These are phyloP conservation scores for Phytophthora idaei DNA, from an alignment of 352 stramenopile genomes.

Conservation along the genomic window DNA sequence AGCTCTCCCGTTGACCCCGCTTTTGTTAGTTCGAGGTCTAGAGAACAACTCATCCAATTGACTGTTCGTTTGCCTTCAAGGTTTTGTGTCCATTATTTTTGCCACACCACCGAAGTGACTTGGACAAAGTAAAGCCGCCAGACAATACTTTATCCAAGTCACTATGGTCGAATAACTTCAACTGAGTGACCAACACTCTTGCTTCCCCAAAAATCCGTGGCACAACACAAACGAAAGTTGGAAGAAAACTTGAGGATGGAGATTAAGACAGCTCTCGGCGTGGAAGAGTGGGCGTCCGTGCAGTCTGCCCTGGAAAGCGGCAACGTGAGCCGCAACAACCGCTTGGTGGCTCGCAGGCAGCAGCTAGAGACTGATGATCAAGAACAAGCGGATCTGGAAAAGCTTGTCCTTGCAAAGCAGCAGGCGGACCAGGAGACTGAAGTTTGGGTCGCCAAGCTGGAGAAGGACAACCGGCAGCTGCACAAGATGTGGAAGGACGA, in stretches of 20 bases:
- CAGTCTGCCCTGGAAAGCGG: slow-evolving; percentile 3
- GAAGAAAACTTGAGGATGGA: too few species aligned
- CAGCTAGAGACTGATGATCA: background rate
- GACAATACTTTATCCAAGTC: slow-evolving; percentile 2
- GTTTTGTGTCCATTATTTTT: background rate
- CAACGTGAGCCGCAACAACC: background rate
- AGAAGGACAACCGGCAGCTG: slow-evolving; percentile 6
- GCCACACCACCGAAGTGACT: background rate
- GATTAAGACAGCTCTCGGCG: background rate
- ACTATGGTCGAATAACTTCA: slow-evolving; percentile 9
- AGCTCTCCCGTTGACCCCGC: slow-evolving; percentile 22
- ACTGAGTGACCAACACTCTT: slow-evolving; percentile 10
- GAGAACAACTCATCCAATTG: slow-evolving; percentile 38
- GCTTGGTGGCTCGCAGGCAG: background rate
- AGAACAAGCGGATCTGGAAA: slow-evolving; percentile 1
- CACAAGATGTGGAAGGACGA: slow-evolving; percentile 9
- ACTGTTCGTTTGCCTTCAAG: slow-evolving; percentile 30
- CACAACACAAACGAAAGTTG: too few species aligned
- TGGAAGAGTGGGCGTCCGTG: background rate
- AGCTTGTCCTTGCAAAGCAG: background rate
- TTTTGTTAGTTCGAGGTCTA: slow-evolving; percentile 29
- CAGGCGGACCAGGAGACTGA: background rate
- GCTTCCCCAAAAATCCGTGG: background rate
- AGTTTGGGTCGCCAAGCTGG: slow-evolving; percentile 1
- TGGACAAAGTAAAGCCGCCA: background rate